Base-by-base conservation (phyloP, 768 basidiomycete species). In the Mycena albidolilacea region DNA sequence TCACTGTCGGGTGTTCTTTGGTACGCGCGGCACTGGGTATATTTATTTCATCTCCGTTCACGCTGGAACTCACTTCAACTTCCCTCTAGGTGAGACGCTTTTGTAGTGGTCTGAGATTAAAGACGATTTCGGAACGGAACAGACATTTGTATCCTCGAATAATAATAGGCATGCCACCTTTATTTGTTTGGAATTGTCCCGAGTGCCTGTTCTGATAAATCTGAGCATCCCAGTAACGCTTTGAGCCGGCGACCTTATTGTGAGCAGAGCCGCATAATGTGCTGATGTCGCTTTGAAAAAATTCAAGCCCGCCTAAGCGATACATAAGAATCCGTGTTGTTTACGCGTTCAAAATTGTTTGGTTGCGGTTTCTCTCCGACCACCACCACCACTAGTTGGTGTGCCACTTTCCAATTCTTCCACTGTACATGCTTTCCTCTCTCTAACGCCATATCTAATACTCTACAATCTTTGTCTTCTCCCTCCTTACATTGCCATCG, bases 1-100 rank as follows among this genome's bases (percentile, higher is more conserved):
- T 99, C 37, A 92, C 95, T 19, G 91, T 97, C 37, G 96, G 96
- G 7, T 95, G 96, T 79, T 96, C 94, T 44, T 86, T 97, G 55
- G 90, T 95, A 38, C 88, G 96, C 39, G 86, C 93, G 41, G 95
- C 96, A 10, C 84, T 97, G 66, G 95, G 95, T 95, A 78, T 83
- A 43, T 21, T 48, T 2, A 69, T 74, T 23, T 41, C 12, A 11
- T 37, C 4, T 58, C 30, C 41, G 14, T 39, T 21, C 21, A 52
- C 62, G 38, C 8, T 48, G 39, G 57, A 54, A 43, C 73, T 80
- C 44, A 74, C 64, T 11, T 65, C 54, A 48, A 66, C 69, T 23
- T 80, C 87, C 46, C 76, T 87, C 60, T 87, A 78, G 67, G 71
- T 14, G 70, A 71, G 64, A 71, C 70, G 14, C 65, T 77, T 61